These are phyloP conservation scores for Jackrogersella minutella DNA, from an alignment of 495 filamentous ascomycete genomes.

Conservation along the genomic window DNA sequence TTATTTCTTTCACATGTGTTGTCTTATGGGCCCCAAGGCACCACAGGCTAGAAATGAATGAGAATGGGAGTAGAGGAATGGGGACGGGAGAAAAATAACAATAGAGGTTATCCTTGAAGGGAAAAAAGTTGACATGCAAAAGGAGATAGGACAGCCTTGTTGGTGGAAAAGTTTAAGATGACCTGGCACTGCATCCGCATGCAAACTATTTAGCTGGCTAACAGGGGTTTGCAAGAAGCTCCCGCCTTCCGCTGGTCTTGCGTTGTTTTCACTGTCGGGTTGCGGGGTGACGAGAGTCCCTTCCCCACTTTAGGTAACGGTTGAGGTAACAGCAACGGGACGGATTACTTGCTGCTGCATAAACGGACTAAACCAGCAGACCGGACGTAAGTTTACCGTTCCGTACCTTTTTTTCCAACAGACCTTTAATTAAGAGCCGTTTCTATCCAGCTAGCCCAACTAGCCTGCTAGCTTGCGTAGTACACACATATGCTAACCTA, in stretches of 20 bases:
- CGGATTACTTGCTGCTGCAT: conserved; percentile 7
- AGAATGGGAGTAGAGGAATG: neutral
- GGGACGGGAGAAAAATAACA: conserved; percentile 2
- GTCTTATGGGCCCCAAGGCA: conserved; percentile 1
- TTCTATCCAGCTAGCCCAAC: neutral
- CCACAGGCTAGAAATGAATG: neutral
- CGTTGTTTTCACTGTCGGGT: conserved; percentile 46
- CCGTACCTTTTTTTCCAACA: neutral
- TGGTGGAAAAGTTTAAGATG: conserved; percentile 36
- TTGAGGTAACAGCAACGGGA: conserved; percentile 3
- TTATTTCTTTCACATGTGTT: conserved; percentile 6
- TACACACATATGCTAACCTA: too few relatives aligned
- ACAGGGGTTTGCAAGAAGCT: conserved; percentile 30
- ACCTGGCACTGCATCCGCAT: conserved; percentile 48
- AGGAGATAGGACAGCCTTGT: conserved; percentile 14
- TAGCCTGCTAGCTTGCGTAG: too few relatives aligned
- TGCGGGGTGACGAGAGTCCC: conserved; percentile 46
- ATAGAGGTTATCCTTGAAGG: conserved; percentile 1
- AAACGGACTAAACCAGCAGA: neutral
- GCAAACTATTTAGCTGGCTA: conserved; percentile 21
- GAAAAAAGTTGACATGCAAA: conserved; percentile 21
- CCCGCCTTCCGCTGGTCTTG: conserved; percentile 29
- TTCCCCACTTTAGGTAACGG: conserved; percentile 16
- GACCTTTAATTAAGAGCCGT: too few relatives aligned
- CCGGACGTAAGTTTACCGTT: neutral